phyloP scores from a whole-genome alignment of 2,329 filamentous ascomycete species.

The Byssochlamys sp. region DNA sequence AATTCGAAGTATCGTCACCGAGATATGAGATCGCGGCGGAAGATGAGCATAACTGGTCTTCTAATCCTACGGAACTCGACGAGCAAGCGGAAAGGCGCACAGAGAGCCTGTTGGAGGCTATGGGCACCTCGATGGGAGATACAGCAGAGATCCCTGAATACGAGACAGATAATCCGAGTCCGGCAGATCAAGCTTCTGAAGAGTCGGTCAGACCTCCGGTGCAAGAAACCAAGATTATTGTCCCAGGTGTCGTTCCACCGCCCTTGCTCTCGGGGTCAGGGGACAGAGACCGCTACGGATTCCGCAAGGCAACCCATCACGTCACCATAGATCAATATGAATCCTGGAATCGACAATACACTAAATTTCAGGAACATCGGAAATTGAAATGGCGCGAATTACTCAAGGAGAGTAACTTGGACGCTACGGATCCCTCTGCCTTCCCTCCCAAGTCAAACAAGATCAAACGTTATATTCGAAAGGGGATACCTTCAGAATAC shows the following conservation, averaged over 20 bases:
- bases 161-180: conserved; percentile 25
- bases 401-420: conserved; percentile 65
- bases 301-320: conserved; percentile 77
- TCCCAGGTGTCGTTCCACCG: conserved; percentile 32
- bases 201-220: conserved; percentile 14
- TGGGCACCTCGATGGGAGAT: background rate
- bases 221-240: conserved; percentile 18
- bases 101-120: background rate
- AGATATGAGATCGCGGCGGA: background rate
- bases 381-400: conserved; percentile 72
- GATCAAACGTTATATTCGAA: conserved; percentile 80
- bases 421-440: conserved; percentile 59
- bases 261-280: conserved; percentile 21
- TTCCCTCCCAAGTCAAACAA: conserved; percentile 76
- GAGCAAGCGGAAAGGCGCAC: background rate
- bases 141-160: conserved; percentile 1
- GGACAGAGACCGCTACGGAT: conserved; percentile 73
- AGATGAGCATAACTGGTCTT: background rate
- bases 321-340: conserved; percentile 70
- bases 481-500: conserved; percentile 88
- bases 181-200: conserved; percentile 3
- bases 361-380: conserved; percentile 62
- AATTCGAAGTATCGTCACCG: background rate
- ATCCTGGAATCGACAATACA: conserved; percentile 66
- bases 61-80: background rate